These are phyloP conservation scores for Hirsutella thompsonii DNA, from an alignment of 2,329 filamentous ascomycete species.

Conservation along the genomic window DNA sequence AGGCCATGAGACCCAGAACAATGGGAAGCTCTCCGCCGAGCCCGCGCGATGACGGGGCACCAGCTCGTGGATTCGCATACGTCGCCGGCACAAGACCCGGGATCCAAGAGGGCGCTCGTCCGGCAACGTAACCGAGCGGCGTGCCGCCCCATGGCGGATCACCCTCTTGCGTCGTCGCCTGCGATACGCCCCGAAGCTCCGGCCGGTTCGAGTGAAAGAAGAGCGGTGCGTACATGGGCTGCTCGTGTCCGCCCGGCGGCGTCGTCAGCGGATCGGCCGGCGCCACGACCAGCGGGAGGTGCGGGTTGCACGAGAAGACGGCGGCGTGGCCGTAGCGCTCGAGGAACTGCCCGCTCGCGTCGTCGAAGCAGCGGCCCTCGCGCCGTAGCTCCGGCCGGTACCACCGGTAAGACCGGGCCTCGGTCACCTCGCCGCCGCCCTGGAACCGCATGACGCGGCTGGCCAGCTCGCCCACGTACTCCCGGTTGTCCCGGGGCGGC, in stretches of 20 bases:
- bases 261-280: conserved; percentile 8
- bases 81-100: conserved; percentile 20
- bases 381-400: not conserved
- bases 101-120: conserved; percentile 22
- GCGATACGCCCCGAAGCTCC: conserved; percentile 13
- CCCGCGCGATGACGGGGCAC: conserved; percentile 12
- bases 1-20: conserved; percentile 27
- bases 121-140: conserved; percentile 16
- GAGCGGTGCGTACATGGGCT: conserved; percentile 14
- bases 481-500: conserved; percentile 12
- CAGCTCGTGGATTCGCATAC: conserved; percentile 11
- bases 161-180: conserved; percentile 11
- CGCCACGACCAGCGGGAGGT: conserved; percentile 20
- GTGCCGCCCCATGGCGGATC: conserved; percentile 5
- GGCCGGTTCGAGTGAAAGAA: conserved; percentile 11
- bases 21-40: conserved; percentile 24
- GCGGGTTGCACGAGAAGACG: conserved; percentile 23
- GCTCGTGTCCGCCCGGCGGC: conserved; percentile 4
- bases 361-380: not conserved
- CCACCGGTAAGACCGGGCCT: conserved; percentile 5
- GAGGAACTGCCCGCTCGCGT: not conserved
- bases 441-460: conserved; percentile 24
- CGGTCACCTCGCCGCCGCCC: conserved; percentile 15
- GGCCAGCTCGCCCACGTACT: conserved; percentile 14
- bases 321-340: conserved; percentile 12